A percentile compares a stretch with the other conserved stretches of the same genome.
Conservation (phyloP, 1,139 yeast genomes). For the Candida pseudocylindracea region DNA sequence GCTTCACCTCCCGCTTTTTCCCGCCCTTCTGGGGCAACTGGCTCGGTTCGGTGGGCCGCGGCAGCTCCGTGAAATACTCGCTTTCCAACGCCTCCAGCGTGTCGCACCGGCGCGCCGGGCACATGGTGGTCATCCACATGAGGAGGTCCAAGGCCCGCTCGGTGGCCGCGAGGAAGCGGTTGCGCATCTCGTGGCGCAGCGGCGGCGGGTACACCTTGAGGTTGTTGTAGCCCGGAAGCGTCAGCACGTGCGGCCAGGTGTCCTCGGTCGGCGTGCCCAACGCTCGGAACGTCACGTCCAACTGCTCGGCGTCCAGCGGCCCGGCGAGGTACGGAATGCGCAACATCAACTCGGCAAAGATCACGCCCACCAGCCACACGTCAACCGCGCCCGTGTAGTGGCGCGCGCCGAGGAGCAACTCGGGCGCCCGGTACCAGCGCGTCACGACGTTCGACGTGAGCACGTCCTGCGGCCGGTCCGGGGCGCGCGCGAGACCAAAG, state of each 20-base stretch:
- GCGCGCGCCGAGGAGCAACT: constrained; percentile 66
- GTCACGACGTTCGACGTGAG: constrained; percentile 90
- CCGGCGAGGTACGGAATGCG: constrained; percentile 93
- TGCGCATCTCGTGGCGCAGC: constrained; percentile 56
- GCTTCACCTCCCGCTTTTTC: constrained; percentile 5
- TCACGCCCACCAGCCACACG: constrained; percentile 85
- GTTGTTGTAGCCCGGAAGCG: constrained; percentile 54
- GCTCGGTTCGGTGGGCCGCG: constrained; percentile 55
- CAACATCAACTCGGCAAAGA: constrained; percentile 91
- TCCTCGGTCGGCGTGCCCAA: constrained; percentile 89
- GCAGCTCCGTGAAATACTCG: constrained; percentile 50
- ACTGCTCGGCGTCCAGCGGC: constrained; percentile 69
- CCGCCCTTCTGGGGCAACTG: constrained; percentile 33
- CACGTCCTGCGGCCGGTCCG: constrained; percentile 60
- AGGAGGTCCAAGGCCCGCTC: constrained; percentile 65
- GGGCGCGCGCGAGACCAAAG: constrained; percentile 82
- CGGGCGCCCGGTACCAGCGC: constrained; percentile 95
- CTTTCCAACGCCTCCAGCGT: constrained; percentile 45
- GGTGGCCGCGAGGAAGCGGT: constrained; percentile 80
- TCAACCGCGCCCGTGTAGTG: constrained; percentile 82
- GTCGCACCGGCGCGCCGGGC: constrained; percentile 53
- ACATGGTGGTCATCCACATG: constrained; percentile 51
- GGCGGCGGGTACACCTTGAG: constrained; percentile 68
- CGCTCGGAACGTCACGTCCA: constrained; percentile 81
- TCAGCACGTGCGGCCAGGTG: constrained; percentile 79